A percentile compares a stretch with the other conserved stretches of the same genome.
These are phyloP conservation scores for Calonectria multiphialidica DNA, from an alignment of 2,329 filamentous ascomycete genomes.

Conservation along the genomic window DNA sequence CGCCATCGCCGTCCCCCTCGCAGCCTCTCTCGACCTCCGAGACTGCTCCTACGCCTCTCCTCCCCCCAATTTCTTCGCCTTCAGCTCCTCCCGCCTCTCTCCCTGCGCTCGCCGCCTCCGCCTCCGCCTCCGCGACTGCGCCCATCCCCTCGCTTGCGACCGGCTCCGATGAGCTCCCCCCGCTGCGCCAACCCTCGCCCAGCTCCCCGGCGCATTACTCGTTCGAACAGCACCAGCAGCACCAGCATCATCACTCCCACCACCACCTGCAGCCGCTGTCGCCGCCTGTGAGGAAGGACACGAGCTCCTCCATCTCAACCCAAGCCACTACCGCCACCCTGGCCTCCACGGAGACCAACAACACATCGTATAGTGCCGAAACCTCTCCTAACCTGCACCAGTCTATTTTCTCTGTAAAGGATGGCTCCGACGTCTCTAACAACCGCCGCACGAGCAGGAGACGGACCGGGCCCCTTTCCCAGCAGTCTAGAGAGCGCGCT, in stretches of 20 bases:
- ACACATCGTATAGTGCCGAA: slow-evolving; percentile 65
- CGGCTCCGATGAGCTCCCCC: slow-evolving; percentile 44
- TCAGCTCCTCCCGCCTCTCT: slow-evolving; percentile 42
- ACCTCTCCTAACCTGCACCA: slow-evolving; percentile 64
- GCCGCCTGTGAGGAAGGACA: slow-evolving; percentile 60
- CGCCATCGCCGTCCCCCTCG: slow-evolving; percentile 41
- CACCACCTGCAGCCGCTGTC: slow-evolving; percentile 46
- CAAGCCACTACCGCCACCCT: slow-evolving; percentile 59
- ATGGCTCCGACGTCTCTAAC: slow-evolving; percentile 66
- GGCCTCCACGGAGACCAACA: slow-evolving; percentile 60
- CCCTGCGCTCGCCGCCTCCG: slow-evolving; percentile 39
- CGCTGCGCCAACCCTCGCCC: slow-evolving; percentile 43
- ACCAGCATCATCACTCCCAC: slow-evolving; percentile 37
- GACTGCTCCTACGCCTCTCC: slow-evolving; percentile 38
- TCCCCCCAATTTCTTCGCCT: slow-evolving; percentile 43
- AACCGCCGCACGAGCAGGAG: slow-evolving; percentile 68
- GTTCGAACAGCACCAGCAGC: slow-evolving; percentile 44
- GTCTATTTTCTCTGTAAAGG: slow-evolving; percentile 67
- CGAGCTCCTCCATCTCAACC: slow-evolving; percentile 65
- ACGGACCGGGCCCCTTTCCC: slow-evolving; percentile 69
- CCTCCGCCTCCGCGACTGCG: slow-evolving; percentile 34
- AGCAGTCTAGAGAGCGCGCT: slow-evolving; percentile 69
- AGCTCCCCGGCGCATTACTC: slow-evolving; percentile 43
- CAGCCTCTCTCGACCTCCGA: slow-evolving; percentile 41
- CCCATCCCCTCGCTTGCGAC: slow-evolving; percentile 35